Conservation (phyloP, 106 monocot genomes). For the Posidonia australis region DNA sequence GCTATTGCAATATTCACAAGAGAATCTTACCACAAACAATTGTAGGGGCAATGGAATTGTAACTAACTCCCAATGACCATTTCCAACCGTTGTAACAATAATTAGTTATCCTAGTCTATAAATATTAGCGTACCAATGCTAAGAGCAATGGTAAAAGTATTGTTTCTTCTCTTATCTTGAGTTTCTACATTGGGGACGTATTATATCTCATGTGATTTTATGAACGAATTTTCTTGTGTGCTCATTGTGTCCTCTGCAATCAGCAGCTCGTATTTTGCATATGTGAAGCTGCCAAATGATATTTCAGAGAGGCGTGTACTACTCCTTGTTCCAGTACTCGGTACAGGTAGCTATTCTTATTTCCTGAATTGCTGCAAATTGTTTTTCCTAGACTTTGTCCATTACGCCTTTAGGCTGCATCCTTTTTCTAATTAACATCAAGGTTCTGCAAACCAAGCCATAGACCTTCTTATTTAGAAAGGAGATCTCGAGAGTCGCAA, state of each 20-base stretch:
- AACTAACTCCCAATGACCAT: no score
- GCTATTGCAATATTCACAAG: no score
- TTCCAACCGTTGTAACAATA: no score
- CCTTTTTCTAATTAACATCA: neutral
- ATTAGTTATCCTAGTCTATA: no score
- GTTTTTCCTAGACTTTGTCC: no score
- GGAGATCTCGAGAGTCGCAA: constrained; percentile 78
- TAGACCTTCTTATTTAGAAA: constrained; percentile 77
- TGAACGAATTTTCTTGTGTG: neutral
- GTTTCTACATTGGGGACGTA: no score
- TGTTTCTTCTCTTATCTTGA: no score
- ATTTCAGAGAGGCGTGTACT: constrained; percentile 91
- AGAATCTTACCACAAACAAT: no score
- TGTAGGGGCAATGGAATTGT: no score
- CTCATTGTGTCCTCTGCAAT: neutral
- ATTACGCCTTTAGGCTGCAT: no score
- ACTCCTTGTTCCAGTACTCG: constrained; percentile 95
- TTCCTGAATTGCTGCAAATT: neutral
- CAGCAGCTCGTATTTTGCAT: constrained; percentile 97
- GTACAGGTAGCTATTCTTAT: constrained; percentile 48
- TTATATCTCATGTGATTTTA: neutral
- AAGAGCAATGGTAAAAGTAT: no score
- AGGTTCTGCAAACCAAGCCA: constrained; percentile 92
- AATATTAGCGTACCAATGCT: no score
- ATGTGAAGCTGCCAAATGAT: constrained; percentile 85